Conservation (phyloP, 352 stramenopile genomes). For the Aphanomyces cochlioides region DNA sequence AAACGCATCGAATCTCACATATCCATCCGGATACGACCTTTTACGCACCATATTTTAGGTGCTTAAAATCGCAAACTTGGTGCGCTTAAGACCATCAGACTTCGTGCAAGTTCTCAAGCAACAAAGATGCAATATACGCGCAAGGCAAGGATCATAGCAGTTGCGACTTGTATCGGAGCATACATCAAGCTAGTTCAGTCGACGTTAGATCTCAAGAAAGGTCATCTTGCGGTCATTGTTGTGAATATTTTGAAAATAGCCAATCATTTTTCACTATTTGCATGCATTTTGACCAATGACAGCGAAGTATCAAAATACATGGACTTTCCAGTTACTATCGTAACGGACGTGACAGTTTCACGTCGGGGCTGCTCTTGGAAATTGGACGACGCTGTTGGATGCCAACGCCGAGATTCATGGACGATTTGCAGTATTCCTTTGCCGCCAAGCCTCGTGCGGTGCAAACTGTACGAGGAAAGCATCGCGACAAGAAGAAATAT, state of each 20-base stretch:
- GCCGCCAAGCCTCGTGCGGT: constrained; percentile 67
- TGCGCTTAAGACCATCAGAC: no score
- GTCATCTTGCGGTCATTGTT: neutral
- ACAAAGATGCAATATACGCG: no score
- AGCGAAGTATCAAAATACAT: neutral
- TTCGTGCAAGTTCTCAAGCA: no score
- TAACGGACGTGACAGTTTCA: constrained; percentile 1
- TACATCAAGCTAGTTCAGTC: no score
- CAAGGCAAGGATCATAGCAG: no score
- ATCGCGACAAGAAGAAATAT: constrained; percentile 32
- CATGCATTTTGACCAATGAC: neutral
- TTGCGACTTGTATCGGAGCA: no score
- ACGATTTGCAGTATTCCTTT: constrained; percentile 75
- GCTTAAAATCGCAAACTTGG: no score
- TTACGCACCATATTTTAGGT: no score
- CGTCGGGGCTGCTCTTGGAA: neutral
- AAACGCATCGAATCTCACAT: no score
- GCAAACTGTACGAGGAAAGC: constrained; percentile 57
- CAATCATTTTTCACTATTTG: neutral
- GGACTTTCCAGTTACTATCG: neutral
- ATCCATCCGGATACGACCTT: no score
- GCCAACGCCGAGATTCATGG: constrained; percentile 5
- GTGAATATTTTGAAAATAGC: neutral
- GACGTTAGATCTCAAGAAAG: no score
- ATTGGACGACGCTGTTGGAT: neutral